Evolutionary conservation across 2,329 filamentous ascomycete species (phyloP).

Genomic region (Colletotrichum theobromicola): DNA sequence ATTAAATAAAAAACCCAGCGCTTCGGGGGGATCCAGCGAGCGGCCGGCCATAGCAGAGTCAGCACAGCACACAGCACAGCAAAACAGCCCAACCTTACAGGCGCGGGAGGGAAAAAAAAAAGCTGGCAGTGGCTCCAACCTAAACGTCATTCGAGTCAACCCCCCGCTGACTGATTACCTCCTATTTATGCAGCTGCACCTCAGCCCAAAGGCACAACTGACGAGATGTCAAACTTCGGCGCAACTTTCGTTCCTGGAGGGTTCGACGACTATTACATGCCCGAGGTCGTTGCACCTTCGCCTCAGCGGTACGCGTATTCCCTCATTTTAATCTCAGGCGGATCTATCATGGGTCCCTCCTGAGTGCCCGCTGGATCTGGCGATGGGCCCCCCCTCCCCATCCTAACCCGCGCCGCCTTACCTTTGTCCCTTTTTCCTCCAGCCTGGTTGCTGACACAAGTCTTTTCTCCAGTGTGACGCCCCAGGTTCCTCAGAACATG

Average conservation of each 20-base stretch:
- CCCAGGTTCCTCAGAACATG: constrained; percentile 96
- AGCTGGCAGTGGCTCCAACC: constrained; percentile 13
- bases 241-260: constrained; percentile 65
- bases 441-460: constrained; percentile 38
- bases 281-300: constrained; percentile 61
- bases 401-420: background rate
- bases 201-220: constrained; percentile 36
- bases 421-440: constrained; percentile 3
- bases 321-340: constrained; percentile 17
- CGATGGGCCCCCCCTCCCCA: constrained; percentile 10
- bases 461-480: constrained; percentile 74
- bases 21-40: background rate
- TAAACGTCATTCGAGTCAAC: constrained; percentile 28
- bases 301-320: constrained; percentile 58
- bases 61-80: background rate
- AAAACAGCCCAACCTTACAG: background rate
- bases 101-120: background rate
- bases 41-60: constrained; percentile 4
- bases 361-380: constrained; percentile 12
- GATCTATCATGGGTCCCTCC: constrained; percentile 14
- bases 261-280: constrained; percentile 66
- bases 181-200: constrained; percentile 35
- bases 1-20: background rate
- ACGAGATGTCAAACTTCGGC: constrained; percentile 53
- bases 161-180: constrained; percentile 23